Evolutionary conservation across 805 yeast species (phyloP).

Genomic region (Hanseniaspora taiwanica): DNA sequence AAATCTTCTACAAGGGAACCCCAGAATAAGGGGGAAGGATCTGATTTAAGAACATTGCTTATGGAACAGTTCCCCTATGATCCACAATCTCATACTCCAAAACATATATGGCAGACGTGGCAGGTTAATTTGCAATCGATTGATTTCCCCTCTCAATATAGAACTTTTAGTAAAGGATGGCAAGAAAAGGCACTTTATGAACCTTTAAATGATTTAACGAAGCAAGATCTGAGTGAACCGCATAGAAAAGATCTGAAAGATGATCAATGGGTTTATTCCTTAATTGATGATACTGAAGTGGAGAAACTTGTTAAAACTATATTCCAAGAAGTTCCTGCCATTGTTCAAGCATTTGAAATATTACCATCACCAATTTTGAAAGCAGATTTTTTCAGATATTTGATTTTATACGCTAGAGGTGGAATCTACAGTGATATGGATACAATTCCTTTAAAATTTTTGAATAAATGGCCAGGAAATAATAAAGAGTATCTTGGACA

Average conservation of each 20-base stretch:
- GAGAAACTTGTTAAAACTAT: slow-evolving; percentile 40
- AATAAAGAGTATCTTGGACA: slow-evolving; percentile 3
- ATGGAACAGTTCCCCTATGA: slow-evolving; percentile 68
- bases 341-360: slow-evolving; percentile 55
- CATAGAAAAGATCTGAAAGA: slow-evolving; percentile 5
- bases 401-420: slow-evolving; percentile 78
- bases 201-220: not conserved
- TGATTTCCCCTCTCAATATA: slow-evolving; percentile 34
- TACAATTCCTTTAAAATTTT: slow-evolving; percentile 60
- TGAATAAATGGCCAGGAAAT: slow-evolving; percentile 51
- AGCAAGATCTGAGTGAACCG: not conserved
- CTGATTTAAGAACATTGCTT: slow-evolving; percentile 33
- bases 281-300: slow-evolving; percentile 59
- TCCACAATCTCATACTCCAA: slow-evolving; percentile 49
- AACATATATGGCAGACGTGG: slow-evolving; percentile 91
- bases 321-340: slow-evolving; percentile 62
- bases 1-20: not conserved
- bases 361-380: slow-evolving; percentile 74
- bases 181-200: slow-evolving; percentile 3
- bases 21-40: not conserved
- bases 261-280: slow-evolving; percentile 42
- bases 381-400: slow-evolving; percentile 89
- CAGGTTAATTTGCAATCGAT: slow-evolving; percentile 48
- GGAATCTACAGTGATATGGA: slow-evolving; percentile 91
- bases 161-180: slow-evolving; percentile 5